phyloP scores from a whole-genome alignment of 2,329 filamentous ascomycete genomes.

The Sporothrix globosa region DNA sequence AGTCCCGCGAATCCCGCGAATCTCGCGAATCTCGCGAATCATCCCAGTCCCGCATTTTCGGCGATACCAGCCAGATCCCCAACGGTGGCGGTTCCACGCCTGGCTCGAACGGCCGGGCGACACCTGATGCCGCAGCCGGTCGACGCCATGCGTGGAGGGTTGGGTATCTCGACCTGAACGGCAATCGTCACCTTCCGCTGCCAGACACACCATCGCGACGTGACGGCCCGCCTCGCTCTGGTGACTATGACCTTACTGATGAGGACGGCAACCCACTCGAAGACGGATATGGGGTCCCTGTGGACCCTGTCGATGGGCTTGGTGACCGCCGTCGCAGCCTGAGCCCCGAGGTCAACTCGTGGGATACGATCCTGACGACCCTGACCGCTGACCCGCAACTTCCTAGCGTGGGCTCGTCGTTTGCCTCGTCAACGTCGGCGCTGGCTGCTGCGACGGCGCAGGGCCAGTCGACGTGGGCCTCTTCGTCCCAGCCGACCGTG shows the following conservation, averaged over 20 bases:
- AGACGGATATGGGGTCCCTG: conserved; percentile 12
- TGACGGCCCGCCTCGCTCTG: not conserved
- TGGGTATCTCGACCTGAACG: conserved; percentile 26
- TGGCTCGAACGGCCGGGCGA: conserved; percentile 6
- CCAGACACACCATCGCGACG: not conserved
- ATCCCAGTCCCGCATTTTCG: conserved; percentile 31
- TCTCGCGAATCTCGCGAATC: conserved; percentile 17
- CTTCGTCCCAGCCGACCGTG: conserved; percentile 29
- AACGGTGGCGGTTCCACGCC: not conserved
- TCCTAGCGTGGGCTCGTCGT: conserved; percentile 80
- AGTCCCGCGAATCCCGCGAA: not conserved
- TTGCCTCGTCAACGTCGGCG: conserved; percentile 66
- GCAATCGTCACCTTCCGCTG: conserved; percentile 28
- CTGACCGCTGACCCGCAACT: conserved; percentile 80
- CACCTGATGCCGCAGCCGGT: not conserved
- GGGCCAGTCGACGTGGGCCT: not conserved
- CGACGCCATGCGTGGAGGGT: conserved; percentile 23
- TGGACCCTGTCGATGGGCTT: conserved; percentile 64
- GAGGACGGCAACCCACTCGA: conserved; percentile 17
- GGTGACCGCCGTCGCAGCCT: conserved; percentile 83
- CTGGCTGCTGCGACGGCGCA: conserved; percentile 43
- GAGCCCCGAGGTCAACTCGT: conserved; percentile 71
- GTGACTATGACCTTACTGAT: not conserved
- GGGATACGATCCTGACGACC: conserved; percentile 80
- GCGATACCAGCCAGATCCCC: conserved; percentile 26